Evolutionary conservation across 768 basidiomycete species (phyloP).

Genomic region (Tylopilus subfusipes): DNA sequence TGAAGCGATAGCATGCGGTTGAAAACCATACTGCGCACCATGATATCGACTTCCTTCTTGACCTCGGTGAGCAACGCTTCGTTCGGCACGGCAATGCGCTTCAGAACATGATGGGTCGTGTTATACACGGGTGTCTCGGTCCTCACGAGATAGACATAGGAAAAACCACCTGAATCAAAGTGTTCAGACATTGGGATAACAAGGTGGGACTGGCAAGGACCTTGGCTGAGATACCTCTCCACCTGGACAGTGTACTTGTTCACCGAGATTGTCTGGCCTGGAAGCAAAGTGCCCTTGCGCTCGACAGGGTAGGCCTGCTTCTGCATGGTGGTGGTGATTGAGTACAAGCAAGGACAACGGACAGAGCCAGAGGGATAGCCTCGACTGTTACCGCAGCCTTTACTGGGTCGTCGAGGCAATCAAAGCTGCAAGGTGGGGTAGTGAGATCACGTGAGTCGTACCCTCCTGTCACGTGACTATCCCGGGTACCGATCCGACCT

Average conservation of each 20-base stretch:
- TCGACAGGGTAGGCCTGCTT: conserved; percentile 41
- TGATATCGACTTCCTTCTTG: conserved; percentile 97
- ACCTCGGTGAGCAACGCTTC: conserved; percentile 90
- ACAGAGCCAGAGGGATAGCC: conserved; percentile 1
- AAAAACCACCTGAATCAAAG: conserved; percentile 78
- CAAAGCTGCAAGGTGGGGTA: background rate
- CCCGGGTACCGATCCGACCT: background rate
- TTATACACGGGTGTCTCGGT: conserved; percentile 84
- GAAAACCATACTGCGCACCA: conserved; percentile 56
- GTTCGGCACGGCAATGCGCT: conserved; percentile 90
- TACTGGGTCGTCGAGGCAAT: background rate
- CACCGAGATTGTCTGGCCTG: conserved; percentile 86
- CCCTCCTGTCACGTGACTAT: conserved; percentile 1
- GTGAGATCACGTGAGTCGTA: conserved; percentile 15
- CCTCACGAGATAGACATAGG: conserved; percentile 94
- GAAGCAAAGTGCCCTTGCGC: conserved; percentile 66
- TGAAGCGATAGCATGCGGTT: conserved; percentile 24
- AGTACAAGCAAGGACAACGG: conserved; percentile 1
- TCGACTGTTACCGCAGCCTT: conserved; percentile 1
- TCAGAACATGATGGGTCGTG: conserved; percentile 94
- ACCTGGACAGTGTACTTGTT: conserved; percentile 89
- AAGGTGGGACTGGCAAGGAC: conserved; percentile 36
- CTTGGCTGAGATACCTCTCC: conserved; percentile 94
- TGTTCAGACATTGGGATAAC: conserved; percentile 7
- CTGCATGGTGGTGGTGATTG: conserved; percentile 27